phyloP scores from a whole-genome alignment of 441 rosid genomes.

The Bocquillonia castaneifolia region DNA sequence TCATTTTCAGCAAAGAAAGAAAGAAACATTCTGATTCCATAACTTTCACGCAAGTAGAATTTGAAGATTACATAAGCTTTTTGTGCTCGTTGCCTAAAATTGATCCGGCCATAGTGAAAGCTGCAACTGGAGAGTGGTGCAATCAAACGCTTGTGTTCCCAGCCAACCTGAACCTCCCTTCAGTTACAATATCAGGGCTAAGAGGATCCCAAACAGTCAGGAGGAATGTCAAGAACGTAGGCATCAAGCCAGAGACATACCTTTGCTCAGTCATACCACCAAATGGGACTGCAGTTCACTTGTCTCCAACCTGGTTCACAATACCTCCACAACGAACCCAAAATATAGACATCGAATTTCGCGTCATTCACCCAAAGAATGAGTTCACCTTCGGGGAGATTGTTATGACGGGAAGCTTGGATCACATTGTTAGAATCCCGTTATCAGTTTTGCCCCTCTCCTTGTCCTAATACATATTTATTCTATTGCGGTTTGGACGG shows the following conservation, averaged over 20 bases:
- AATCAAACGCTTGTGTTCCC: constrained; percentile 40
- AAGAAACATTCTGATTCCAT: too few species aligned
- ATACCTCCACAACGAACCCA: constrained; percentile 45
- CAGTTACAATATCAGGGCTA: constrained; percentile 60
- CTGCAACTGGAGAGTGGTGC: constrained; percentile 54
- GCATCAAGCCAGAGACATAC: constrained; percentile 49
- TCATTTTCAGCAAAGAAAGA: too few species aligned
- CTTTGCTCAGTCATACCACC: constrained; percentile 50
- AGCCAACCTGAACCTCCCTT: constrained; percentile 72
- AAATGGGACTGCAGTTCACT: constrained; percentile 48
- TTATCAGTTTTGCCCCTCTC: constrained; percentile 50
- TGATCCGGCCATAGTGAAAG: constrained; percentile 24
- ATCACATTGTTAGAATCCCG: constrained; percentile 68
- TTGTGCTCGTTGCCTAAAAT: constrained; percentile 65
- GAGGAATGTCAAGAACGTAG: constrained; percentile 60
- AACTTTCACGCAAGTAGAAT: too few species aligned
- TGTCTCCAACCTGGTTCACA: constrained; percentile 65
- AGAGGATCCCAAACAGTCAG: constrained; percentile 33
- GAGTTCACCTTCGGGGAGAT: constrained; percentile 72
- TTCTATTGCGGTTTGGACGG: neutral
- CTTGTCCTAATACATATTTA: neutral
- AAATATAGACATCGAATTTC: constrained; percentile 46
- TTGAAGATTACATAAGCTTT: constrained; percentile 58
- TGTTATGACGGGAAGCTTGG: constrained; percentile 57
- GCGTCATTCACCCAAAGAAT: constrained; percentile 34